phyloP scores from a whole-genome alignment of 1,284 basidiomycete genomes.

The Papiliotrema terrestris region DNA sequence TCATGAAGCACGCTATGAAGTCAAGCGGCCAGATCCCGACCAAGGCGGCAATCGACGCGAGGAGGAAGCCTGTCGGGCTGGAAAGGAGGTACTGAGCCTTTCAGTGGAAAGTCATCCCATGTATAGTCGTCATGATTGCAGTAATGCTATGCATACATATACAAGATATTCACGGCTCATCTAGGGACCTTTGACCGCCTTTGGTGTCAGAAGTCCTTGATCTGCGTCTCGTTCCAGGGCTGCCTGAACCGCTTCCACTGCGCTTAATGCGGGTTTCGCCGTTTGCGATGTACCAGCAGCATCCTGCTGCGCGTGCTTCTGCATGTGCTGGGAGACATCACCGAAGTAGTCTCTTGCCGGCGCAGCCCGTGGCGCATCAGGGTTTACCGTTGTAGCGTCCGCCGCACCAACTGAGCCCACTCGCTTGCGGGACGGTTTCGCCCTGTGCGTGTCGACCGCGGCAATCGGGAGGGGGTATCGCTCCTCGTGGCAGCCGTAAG shows the following conservation, averaged over 20 bases:
- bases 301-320: not conserved
- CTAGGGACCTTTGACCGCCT: slow-evolving; percentile 1
- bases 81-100: not conserved
- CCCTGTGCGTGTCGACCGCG: slow-evolving; percentile 89
- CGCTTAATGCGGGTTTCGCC: too few species aligned
- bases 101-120: not conserved
- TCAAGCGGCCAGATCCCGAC: slow-evolving; percentile 21
- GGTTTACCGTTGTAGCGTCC: not conserved
- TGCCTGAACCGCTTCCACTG: slow-evolving; percentile 1
- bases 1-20: slow-evolving; percentile 19
- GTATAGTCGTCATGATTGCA: not conserved
- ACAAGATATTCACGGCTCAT: not conserved
- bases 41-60: slow-evolving; percentile 8
- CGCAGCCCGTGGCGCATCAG: not conserved
- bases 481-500: slow-evolving; percentile 98
- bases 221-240: slow-evolving; percentile 3
- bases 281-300: too few species aligned
- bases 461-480: slow-evolving; percentile 79
- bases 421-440: slow-evolving; percentile 60
- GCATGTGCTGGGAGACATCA: not conserved
- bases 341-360: slow-evolving; percentile 6
- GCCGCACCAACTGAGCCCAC: not conserved
- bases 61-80: slow-evolving; percentile 5
- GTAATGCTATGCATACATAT: not conserved
- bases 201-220: slow-evolving; percentile 1